Base-by-base conservation (phyloP, 1,139 yeast species). In the Candida labiduridarum region DNA sequence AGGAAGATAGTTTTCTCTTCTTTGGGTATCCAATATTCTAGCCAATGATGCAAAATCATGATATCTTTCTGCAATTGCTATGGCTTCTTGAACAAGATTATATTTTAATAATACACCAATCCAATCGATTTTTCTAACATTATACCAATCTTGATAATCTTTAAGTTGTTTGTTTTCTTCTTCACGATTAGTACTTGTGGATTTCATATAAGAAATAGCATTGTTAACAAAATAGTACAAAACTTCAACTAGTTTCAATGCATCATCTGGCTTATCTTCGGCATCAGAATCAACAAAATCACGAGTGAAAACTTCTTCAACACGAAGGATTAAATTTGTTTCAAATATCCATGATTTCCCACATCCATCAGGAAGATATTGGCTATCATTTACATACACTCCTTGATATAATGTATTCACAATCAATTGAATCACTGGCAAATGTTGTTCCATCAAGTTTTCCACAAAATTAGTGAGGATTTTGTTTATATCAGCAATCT, bases 31-130 rank as follows among this genome's bases (percentile, higher is more conserved):
- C 27, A 88, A 69, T 6, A 90, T 79, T 53, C 80, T 82, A 0
- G 85, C 87, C 42, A 91, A 69, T 1, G 92, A 82, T 19, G 80
- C 71, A 59, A 87, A 78, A 62, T 90, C 96, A 22, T 71, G 66
- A 62, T 84, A 87, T 34, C 74, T 72, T 59, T 89, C 96, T 1
- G 90, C 82, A 41, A 90, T 74, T n/a, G 71, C 69, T 16, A 85
- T 66, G 0, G 92, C 89, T 38, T 83, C 83, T 9, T 68, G 68
- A 25, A 74, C 67, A 49, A 82, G 70, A 19, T 78, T 79, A 46
- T 77, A 67, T 10, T 69, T 64, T 18, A 84, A 74, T 36, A 88
- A 64, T 1, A 78, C 74, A 41, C 72, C 69, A 22, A 85, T 79
- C 95, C 95, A 85, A 18, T 61, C 56, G 7, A 55, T 47, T 54